Percentiles rank a stretch among this genome's conserved stretches.
These are phyloP conservation scores for Chaetomium sp. DNA, from an alignment of 2,329 filamentous ascomycete species.

Conservation along the genomic window DNA sequence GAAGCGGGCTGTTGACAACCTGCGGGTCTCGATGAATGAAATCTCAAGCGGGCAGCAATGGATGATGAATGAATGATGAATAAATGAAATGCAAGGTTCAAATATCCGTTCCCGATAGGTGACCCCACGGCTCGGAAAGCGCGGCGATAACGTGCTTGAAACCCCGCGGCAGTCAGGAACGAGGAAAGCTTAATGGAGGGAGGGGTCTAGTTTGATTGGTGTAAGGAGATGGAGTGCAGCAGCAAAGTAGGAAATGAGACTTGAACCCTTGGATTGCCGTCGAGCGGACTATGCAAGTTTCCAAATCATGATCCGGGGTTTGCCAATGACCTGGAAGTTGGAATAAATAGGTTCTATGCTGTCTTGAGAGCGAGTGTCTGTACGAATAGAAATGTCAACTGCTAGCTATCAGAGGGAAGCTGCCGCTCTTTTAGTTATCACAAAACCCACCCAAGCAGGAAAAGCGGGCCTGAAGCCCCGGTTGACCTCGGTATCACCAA, in stretches of 20 bases:
- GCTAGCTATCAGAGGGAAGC: neutral
- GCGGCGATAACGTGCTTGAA: slow-evolving; percentile 1
- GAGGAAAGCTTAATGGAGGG: neutral
- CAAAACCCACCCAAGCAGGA: neutral
- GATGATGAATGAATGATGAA: neutral
- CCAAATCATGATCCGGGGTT: neutral
- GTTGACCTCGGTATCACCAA: neutral
- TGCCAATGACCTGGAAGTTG: neutral
- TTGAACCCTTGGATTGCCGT: neutral
- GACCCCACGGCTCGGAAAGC: neutral
- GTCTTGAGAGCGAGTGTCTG: neutral
- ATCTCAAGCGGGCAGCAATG: neutral
- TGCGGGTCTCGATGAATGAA: neutral
- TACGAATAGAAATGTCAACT: too few species aligned
- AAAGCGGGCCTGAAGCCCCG: neutral
- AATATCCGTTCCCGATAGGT: neutral
- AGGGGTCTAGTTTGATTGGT: neutral
- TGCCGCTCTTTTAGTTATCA: neutral
- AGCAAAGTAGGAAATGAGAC: too few species aligned
- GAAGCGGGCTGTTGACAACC: too few species aligned
- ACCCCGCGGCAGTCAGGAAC: neutral
- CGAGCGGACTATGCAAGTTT: neutral
- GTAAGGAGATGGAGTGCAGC: neutral
- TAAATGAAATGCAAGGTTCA: neutral
- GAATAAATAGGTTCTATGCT: too few species aligned